Conservation (phyloP, 768 basidiomycete species). For the Hydnum rufescens region DNA sequence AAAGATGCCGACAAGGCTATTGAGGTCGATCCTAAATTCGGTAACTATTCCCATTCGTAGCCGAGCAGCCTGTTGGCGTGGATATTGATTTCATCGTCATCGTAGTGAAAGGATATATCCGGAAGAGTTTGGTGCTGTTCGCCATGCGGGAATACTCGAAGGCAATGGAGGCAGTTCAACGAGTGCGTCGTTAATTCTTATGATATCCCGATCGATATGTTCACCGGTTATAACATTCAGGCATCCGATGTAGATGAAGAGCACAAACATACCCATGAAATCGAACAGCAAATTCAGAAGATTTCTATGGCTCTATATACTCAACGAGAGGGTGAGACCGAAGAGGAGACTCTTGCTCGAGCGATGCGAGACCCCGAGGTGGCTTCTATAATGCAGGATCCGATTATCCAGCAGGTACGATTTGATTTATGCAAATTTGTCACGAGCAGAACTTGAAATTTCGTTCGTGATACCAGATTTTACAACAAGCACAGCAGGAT, state of each 20-base stretch:
- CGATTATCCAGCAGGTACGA: slow-evolving; percentile 59
- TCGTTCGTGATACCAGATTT: slow-evolving; percentile 25
- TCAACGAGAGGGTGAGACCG: slow-evolving; percentile 66
- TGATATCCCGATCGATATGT: background rate
- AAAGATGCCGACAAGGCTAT: slow-evolving; percentile 93
- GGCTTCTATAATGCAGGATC: slow-evolving; percentile 70
- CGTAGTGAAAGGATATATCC: slow-evolving; percentile 83
- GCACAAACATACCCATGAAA: slow-evolving; percentile 65
- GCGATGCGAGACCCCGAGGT: slow-evolving; percentile 98
- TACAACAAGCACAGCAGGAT: slow-evolving; percentile 84
- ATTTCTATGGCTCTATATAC: slow-evolving; percentile 56
- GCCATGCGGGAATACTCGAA: slow-evolving; percentile 84
- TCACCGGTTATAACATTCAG: slow-evolving; percentile 7
- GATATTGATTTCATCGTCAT: background rate
- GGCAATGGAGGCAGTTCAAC: slow-evolving; percentile 66
- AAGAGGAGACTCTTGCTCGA: slow-evolving; percentile 79
- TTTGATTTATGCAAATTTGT: background rate
- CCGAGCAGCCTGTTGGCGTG: background rate
- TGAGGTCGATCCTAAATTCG: slow-evolving; percentile 70
- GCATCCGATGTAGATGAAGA: slow-evolving; percentile 66
- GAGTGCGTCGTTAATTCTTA: slow-evolving; percentile 13
- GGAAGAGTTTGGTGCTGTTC: slow-evolving; percentile 69
- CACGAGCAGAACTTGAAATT: background rate
- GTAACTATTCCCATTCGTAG: slow-evolving; percentile 22
- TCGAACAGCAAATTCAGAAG: slow-evolving; percentile 62